phyloP scores from a whole-genome alignment of 495 filamentous ascomycete genomes.

The Aspergillus wentii region DNA sequence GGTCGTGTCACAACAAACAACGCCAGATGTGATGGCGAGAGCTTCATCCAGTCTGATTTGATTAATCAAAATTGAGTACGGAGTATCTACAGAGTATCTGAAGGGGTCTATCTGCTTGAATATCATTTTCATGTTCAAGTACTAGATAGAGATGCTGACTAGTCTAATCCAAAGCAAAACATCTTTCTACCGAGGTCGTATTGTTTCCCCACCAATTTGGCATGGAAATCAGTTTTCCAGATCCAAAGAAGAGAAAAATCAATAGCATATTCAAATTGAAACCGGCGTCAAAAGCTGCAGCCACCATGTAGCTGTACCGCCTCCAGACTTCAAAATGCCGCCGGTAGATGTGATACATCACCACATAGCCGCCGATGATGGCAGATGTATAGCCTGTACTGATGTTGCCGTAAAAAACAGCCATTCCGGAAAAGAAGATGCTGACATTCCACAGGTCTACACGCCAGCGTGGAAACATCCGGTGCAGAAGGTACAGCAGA shows the following conservation, averaged over 20 bases:
- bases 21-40: too few species aligned
- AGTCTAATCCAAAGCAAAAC: conserved; percentile 24
- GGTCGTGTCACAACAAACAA: conserved; percentile 10
- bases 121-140: too few species aligned
- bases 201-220: conserved; percentile 56
- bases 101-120: too few species aligned
- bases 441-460: conserved; percentile 54
- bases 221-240: conserved; percentile 48
- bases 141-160: too few species aligned
- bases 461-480: conserved; percentile 41
- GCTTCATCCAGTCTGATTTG: too few species aligned
- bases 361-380: conserved; percentile 51
- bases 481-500: conserved; percentile 43
- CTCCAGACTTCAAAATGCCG: conserved; percentile 51
- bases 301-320: conserved; percentile 51
- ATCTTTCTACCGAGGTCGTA: conserved; percentile 26
- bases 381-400: conserved; percentile 51
- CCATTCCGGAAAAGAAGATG: conserved; percentile 41
- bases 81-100: too few species aligned
- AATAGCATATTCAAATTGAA: conserved; percentile 54
- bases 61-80: too few species aligned
- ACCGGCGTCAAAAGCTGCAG: conserved; percentile 53
- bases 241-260: conserved; percentile 51
- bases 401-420: conserved; percentile 34
- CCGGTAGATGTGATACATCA: conserved; percentile 51